Base-by-base conservation (phyloP, 805 yeast species). In the Candida coleopterorum region DNA sequence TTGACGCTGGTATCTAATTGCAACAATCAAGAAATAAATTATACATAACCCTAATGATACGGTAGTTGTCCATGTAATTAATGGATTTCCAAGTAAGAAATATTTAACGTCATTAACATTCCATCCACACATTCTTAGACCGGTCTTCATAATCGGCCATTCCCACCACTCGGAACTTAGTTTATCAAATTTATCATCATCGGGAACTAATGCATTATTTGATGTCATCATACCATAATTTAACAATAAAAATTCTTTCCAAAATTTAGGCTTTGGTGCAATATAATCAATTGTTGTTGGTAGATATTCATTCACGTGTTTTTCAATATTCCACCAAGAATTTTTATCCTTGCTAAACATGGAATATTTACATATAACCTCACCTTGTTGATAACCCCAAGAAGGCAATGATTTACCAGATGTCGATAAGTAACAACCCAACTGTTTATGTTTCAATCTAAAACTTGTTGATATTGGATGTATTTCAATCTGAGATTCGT, bases 161-260 rank as follows among this genome's bases (percentile, higher is more conserved):
- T 85, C 85, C 90, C 93, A 85, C 57, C 85, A 84, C 38, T 70
- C 58, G 11, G 90, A 81, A 1, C 88, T 79, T 41, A 85, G 63
- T 39, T 71, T 73, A 52, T 85, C 95, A 45, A 66, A 75, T 49
- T 83, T 84, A 49, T 85, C 93, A 2, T 68, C 63, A 53, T 85
- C 94, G 7, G 93, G 90, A 21, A 85, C 73, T 49, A 85, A 68
- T 0, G 90, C 94, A 50, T 82, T 85, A 55, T 85, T 85, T 9
- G 90, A 80, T 6, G 90, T 85, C 79, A 84, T 84, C 95, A 85
- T 85, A 2, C 90, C 93, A 53, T 81, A 77, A 53, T 85, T 85
- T 44, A 82, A 67, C 50, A 81, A 77, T 25, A 84, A 57, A 45
- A 85, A 85, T 59, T 85, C 93, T 41, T 81, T 80, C 70, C 83